These are phyloP conservation scores for Castanea mollissima DNA, from an alignment of 306 rosid species.

Conservation along the genomic window DNA sequence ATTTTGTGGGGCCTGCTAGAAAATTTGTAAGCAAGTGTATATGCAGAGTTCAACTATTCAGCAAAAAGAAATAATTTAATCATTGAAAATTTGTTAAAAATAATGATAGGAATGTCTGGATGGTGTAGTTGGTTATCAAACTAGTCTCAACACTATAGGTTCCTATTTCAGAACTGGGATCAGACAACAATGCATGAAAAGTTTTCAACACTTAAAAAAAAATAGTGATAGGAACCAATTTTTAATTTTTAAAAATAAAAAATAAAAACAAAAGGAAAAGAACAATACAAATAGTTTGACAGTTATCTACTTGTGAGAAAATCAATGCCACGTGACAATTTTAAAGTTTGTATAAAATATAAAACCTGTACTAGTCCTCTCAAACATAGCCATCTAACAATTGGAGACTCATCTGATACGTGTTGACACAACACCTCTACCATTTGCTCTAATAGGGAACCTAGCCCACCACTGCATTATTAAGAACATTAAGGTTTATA, in stretches of 20 bases:
- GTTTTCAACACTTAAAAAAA: too few species aligned
- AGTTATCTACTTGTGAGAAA: not conserved
- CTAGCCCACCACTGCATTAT: slow-evolving; percentile 63
- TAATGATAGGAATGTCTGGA: too few species aligned
- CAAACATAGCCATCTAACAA: slow-evolving; percentile 86
- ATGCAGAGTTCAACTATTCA: not conserved
- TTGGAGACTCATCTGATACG: slow-evolving; percentile 86
- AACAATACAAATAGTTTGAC: slow-evolving; percentile 1
- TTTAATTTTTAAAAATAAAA: too few species aligned
- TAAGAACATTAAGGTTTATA: slow-evolving; percentile 18
- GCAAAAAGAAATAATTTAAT: too few species aligned
- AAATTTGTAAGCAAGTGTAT: not conserved
- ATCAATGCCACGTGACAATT: slow-evolving; percentile 1
- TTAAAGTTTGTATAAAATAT: slow-evolving; percentile 10
- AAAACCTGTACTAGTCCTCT: slow-evolving; percentile 91
- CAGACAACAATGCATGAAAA: too few species aligned
- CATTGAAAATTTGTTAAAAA: too few species aligned
- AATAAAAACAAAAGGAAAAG: not conserved
- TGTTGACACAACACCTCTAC: slow-evolving; percentile 84
- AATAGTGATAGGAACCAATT: too few species aligned
- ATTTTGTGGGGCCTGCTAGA: not conserved
- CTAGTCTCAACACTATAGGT: too few species aligned
- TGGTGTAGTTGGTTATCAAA: too few species aligned
- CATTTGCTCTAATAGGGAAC: slow-evolving; percentile 79
- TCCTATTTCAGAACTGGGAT: too few species aligned